Percentiles rank a stretch among this genome's conserved stretches.
phyloP scores from a whole-genome alignment of 2,329 filamentous ascomycete species.

The Rhynchosporium agropyri region DNA sequence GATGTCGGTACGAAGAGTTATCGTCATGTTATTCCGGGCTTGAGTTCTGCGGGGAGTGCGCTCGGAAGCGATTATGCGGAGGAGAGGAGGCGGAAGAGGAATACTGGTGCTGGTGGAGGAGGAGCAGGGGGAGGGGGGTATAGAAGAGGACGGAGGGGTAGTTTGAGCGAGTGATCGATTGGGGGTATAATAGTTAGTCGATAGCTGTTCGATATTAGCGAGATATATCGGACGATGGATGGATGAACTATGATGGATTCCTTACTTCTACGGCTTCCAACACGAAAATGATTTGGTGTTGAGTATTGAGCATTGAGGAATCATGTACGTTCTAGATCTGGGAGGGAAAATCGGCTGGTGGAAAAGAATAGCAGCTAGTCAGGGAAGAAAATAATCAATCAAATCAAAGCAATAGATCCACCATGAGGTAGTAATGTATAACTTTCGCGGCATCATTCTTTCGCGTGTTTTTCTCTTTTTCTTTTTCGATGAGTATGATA shows the following conservation, averaged over 20 bases:
- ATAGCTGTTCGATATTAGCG: background rate
- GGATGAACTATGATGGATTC: background rate
- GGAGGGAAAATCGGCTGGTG: too few species aligned
- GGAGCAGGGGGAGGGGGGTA: slow-evolving; percentile 19
- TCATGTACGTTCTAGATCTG: too few species aligned
- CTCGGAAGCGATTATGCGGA: slow-evolving; percentile 39
- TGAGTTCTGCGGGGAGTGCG: slow-evolving; percentile 30
- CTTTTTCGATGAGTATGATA: too few species aligned
- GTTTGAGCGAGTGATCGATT: slow-evolving; percentile 11
- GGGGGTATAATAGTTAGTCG: background rate
- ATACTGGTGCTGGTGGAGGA: slow-evolving; percentile 28
- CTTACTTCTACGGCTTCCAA: too few species aligned
- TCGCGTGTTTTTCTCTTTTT: too few species aligned
- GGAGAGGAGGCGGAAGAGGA: slow-evolving; percentile 39
- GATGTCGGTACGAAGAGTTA: slow-evolving; percentile 43
- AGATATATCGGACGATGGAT: background rate
- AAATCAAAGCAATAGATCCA: too few species aligned
- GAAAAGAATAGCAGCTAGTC: too few species aligned
- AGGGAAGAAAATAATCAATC: too few species aligned
- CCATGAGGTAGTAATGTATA: too few species aligned
- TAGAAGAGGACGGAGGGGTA: slow-evolving; percentile 28
- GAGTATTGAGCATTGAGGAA: too few species aligned
- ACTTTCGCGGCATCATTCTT: too few species aligned
- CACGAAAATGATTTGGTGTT: too few species aligned
- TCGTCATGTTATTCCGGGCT: slow-evolving; percentile 41